A percentile compares a stretch with the other conserved stretches of the same genome.
phyloP scores from a whole-genome alignment of 257 asterid genomes.

The Apocynum venetum region DNA sequence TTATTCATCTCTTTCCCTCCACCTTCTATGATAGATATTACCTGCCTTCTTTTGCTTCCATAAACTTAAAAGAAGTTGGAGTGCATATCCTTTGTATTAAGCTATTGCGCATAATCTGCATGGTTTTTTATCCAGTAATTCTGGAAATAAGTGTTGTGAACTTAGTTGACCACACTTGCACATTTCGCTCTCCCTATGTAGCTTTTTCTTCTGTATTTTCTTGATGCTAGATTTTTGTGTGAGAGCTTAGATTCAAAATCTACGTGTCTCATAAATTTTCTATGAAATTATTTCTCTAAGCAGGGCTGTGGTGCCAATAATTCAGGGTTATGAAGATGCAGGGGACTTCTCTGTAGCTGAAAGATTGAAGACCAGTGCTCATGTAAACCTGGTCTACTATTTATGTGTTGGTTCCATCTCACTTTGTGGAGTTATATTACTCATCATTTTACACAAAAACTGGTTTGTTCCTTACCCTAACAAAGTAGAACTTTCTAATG shows the following conservation, averaged over 20 bases:
- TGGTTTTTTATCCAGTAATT: background rate
- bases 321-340: conserved; percentile 90
- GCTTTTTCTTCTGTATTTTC: background rate
- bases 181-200: background rate
- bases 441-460: conserved; percentile 43
- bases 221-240: conserved; percentile 7
- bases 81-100: background rate
- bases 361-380: conserved; percentile 69
- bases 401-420: conserved; percentile 51
- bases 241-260: conserved; percentile 4
- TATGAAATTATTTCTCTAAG: conserved; percentile 49
- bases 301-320: conserved; percentile 85
- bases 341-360: conserved; percentile 72
- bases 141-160: background rate
- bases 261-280: conserved; percentile 33
- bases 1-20: background rate
- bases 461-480: conserved; percentile 45
- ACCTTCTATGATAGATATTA: background rate
- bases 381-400: conserved; percentile 60
- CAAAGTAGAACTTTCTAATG: background rate
- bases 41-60: background rate
- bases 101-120: background rate
- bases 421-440: conserved; percentile 52
- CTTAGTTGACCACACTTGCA: background rate
- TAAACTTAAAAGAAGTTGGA: no score